These are phyloP conservation scores for Plantago elongata DNA, from an alignment of 257 asterid species.

Conservation along the genomic window DNA sequence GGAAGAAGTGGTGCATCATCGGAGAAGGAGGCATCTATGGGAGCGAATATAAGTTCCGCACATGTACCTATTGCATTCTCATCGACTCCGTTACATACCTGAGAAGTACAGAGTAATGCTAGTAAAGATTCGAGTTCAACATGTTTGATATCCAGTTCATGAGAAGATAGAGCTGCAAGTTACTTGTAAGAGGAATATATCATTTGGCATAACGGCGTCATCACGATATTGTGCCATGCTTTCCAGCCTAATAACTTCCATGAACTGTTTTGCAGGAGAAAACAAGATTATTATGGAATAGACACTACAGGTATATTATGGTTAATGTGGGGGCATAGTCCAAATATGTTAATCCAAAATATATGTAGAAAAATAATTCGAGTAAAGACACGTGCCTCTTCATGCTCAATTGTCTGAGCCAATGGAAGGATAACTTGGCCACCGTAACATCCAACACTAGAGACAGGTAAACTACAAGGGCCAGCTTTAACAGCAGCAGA, in stretches of 20 bases:
- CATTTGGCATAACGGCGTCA: constrained; percentile 73
- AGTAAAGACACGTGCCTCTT: constrained; percentile 55
- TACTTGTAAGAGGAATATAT: constrained; percentile 92
- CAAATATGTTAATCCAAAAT: background rate
- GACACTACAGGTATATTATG: background rate
- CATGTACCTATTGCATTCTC: constrained; percentile 76
- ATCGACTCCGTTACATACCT: constrained; percentile 93
- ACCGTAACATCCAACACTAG: constrained; percentile 76
- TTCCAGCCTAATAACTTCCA: constrained; percentile 98
- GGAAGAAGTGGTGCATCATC: constrained; percentile 98
- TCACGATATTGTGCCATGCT: constrained; percentile 67
- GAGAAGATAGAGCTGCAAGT: constrained; percentile 14
- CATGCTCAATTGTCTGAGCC: constrained; percentile 94
- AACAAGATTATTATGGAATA: constrained; percentile 1
- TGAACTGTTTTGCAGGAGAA: constrained; percentile 44
- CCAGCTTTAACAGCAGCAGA: constrained; percentile 83
- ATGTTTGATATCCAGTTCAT: background rate
- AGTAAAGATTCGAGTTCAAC: constrained; percentile 1
- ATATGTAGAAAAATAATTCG: background rate
- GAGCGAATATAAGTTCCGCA: constrained; percentile 90
- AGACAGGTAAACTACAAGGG: constrained; percentile 66
- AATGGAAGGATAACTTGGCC: constrained; percentile 94
- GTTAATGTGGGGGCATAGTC: background rate
- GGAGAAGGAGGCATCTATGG: constrained; percentile 92
- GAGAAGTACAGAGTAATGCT: constrained; percentile 17